phyloP scores from a whole-genome alignment of 2,329 filamentous ascomycete genomes.

The Botrytis pseudocinerea region DNA sequence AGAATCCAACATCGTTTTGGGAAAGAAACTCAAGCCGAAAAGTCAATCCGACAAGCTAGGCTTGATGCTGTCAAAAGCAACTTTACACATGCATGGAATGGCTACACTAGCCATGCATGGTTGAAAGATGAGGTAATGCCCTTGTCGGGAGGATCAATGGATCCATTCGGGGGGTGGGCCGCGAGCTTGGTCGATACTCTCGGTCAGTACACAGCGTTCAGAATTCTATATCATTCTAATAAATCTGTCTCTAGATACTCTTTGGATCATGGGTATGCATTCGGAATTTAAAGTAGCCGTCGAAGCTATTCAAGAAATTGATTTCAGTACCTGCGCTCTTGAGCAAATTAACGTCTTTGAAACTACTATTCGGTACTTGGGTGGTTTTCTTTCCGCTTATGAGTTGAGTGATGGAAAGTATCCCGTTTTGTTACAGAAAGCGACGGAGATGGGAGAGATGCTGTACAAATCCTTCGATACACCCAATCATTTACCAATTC shows the following conservation, averaged over 20 bases:
- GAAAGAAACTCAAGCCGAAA: slow-evolving; percentile 23
- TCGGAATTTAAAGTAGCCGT: slow-evolving; percentile 64
- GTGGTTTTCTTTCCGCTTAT: slow-evolving; percentile 43
- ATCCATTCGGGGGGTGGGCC: slow-evolving; percentile 89
- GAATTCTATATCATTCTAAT: background rate
- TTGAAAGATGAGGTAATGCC: slow-evolving; percentile 82
- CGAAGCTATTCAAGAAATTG: slow-evolving; percentile 67
- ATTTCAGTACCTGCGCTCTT: slow-evolving; percentile 32
- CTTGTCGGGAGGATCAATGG: slow-evolving; percentile 62
- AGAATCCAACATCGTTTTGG: slow-evolving; percentile 32
- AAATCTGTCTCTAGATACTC: slow-evolving; percentile 61
- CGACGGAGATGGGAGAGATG: slow-evolving; percentile 39
- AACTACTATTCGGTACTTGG: slow-evolving; percentile 44
- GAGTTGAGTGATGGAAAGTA: slow-evolving; percentile 39
- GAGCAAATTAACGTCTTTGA: slow-evolving; percentile 42
- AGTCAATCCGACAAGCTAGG: slow-evolving; percentile 25
- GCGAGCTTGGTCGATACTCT: slow-evolving; percentile 73
- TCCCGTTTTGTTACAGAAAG: slow-evolving; percentile 38
- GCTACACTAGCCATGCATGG: slow-evolving; percentile 79
- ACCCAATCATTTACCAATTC: slow-evolving; percentile 54
- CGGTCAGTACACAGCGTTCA: background rate
- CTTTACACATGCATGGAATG: slow-evolving; percentile 61
- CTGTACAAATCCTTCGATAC: slow-evolving; percentile 50
- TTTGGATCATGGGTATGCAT: slow-evolving; percentile 81
- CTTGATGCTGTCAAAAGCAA: slow-evolving; percentile 31